Evolutionary conservation across 768 basidiomycete species (phyloP).

Genomic region (Paxillus involutus): DNA sequence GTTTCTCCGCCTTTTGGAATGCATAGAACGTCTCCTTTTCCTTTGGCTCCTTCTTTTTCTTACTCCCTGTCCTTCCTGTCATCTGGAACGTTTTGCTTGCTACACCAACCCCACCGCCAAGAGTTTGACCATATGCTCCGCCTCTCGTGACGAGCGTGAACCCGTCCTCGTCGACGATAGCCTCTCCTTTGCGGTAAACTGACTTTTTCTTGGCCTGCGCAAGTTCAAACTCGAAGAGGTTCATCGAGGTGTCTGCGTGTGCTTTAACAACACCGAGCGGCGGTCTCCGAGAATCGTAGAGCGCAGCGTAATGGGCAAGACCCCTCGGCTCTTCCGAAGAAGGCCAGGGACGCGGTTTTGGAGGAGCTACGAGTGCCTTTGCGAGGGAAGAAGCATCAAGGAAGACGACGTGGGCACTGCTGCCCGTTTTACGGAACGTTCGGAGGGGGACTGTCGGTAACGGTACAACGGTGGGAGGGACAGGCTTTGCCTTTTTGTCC

Average conservation of each 20-base stretch:
- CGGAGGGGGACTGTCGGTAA: conserved; percentile 58
- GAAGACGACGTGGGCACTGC: conserved; percentile 69
- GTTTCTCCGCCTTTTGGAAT: conserved; percentile 90
- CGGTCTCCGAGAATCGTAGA: conserved; percentile 70
- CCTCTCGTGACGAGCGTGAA: conserved; percentile 94
- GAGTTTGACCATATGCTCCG: conserved; percentile 84
- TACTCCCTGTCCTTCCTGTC: conserved; percentile 34
- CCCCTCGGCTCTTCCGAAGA: conserved; percentile 63
- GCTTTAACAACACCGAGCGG: conserved; percentile 68
- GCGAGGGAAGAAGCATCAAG: conserved; percentile 72
- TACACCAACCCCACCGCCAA: conserved; percentile 76
- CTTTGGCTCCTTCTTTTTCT: conserved; percentile 57
- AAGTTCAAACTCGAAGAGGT: conserved; percentile 63
- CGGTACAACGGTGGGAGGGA: conserved; percentile 54
- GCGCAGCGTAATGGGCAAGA: conserved; percentile 65
- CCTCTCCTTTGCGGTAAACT: conserved; percentile 79
- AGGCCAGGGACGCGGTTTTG: conserved; percentile 65
- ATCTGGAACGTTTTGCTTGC: conserved; percentile 58
- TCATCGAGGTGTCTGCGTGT: conserved; percentile 82
- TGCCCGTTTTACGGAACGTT: conserved; percentile 58
- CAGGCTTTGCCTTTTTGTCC: conserved; percentile 17
- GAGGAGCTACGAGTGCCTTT: conserved; percentile 55
- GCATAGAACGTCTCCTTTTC: conserved; percentile 83
- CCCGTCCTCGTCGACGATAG: conserved; percentile 90
- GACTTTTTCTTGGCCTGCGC: conserved; percentile 61